Base-by-base conservation (phyloP, 306 rosid species). In the Cicer cuneatum region DNA sequence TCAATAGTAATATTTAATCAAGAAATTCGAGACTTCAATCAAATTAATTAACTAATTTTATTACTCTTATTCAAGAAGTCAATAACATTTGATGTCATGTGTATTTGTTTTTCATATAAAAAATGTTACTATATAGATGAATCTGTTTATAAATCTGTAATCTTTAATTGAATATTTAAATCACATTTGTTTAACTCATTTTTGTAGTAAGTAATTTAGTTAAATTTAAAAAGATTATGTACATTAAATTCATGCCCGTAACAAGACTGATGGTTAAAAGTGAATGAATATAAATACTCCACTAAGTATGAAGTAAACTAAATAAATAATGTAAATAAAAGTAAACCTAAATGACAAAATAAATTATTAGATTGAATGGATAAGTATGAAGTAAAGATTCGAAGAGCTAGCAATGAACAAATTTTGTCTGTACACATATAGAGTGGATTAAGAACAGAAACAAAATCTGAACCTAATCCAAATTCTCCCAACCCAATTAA, bases 381-480 rank as follows among this genome's bases (percentile, higher is more conserved):
- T 75, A 53, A 58, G 56, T 52, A 37, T 37, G 13, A 79, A 37
- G 59, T 69, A 42, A 40, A 72, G 76, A 69, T 38, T 76, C 75
- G 71, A 77, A 82, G 65, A 78, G 43, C 81, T 83, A 88, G 48
- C 81, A 85, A 88, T 85, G 80, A 88, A 83, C 82, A 85, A 83
- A 87, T 81, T 75, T 46, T 60, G 82, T 81, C 85, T 89, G 87
- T 85, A 87, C 91, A 89, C 47, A 70, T 29, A 4, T 78, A 66
- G 80, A 83, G 71, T 69, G 68, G 47, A 24, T 19, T 5, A 1
- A 10, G 10, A 57, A 19, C 14, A 79, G 24, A 56, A 81, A 69
- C 69, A 79, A 79, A 79, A 65, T 71, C 52, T 71, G 60, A 77
- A 16, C 11, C 73, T 45, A 75, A 54, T 51, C 29, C 71, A 48